Conservation (phyloP, 768 basidiomycete genomes). For the Pisolithus albus region DNA sequence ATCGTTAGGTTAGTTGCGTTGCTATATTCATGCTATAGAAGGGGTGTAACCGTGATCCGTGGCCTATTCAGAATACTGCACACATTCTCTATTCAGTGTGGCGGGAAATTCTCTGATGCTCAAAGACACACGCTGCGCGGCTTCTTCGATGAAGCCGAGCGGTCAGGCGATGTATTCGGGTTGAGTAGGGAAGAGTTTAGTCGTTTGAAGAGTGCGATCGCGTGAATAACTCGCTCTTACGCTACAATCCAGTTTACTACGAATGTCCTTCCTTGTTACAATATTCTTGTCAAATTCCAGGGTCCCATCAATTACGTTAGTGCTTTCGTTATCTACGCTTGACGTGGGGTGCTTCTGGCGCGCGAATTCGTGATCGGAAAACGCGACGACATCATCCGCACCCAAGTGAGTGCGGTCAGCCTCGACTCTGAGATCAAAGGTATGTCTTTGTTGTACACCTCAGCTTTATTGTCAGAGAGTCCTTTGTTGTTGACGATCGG, state of each 20-base stretch:
- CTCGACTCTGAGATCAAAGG: no score
- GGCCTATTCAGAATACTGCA: conserved; percentile 37
- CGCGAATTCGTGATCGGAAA: no score
- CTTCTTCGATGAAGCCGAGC: conserved; percentile 19
- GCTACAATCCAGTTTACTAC: not conserved
- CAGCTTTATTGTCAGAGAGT: no score
- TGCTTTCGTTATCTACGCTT: no score
- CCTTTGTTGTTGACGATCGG: no score
- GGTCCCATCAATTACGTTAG: no score
- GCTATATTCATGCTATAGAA: not conserved
- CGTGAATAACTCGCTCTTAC: conserved; percentile 9
- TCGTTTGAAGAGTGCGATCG: conserved; percentile 15
- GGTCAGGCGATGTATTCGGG: conserved; percentile 20
- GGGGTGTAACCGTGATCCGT: not conserved
- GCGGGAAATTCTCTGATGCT: conserved; percentile 24
- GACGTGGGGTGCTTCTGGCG: no score
- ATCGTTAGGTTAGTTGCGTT: conserved; percentile 38
- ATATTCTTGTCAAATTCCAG: no score
- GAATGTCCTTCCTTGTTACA: no score
- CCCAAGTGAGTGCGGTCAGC: no score
- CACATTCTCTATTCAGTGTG: conserved; percentile 43
- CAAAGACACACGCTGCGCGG: conserved; percentile 26
- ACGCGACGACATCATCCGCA: no score
- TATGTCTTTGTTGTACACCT: no score
- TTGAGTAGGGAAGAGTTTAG: conserved; percentile 22